Conservation (phyloP, 129 eudicot species). For the Tagetes erecta region DNA sequence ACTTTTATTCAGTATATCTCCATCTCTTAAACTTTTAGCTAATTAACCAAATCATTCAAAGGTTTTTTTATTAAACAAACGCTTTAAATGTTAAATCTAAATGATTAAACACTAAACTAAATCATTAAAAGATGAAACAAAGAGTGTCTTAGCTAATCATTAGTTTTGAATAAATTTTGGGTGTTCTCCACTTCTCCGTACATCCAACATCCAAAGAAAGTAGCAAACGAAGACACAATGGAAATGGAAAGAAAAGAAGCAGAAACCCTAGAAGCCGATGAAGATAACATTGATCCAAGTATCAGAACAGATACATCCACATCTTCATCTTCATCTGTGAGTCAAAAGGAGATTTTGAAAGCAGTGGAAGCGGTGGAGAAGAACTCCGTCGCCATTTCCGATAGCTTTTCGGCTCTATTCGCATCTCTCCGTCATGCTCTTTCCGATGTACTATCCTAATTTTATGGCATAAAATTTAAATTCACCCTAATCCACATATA, state of each 20-base stretch:
- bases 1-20: too few species aligned
- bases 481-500: slow-evolving; percentile 6
- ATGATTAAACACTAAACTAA: too few species aligned
- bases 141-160: too few species aligned
- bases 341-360: slow-evolving; percentile 52
- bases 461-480: background rate
- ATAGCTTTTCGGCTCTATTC: slow-evolving; percentile 78
- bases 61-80: too few species aligned
- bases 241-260: slow-evolving; percentile 36
- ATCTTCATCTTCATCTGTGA: slow-evolving; percentile 28
- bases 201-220: background rate
- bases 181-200: too few species aligned
- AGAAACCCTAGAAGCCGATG: slow-evolving; percentile 31
- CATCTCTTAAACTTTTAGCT: too few species aligned
- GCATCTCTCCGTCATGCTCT: slow-evolving; percentile 79
- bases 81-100: too few species aligned
- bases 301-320: background rate
- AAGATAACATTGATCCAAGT: slow-evolving; percentile 11
- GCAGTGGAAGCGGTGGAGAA: slow-evolving; percentile 80
- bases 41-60: too few species aligned
- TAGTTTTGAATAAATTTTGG: too few species aligned
- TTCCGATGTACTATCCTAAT: slow-evolving; percentile 59
- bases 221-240: background rate
- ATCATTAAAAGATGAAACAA: too few species aligned
- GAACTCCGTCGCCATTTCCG: slow-evolving; percentile 85